Base-by-base conservation (phyloP, 2,329 filamentous ascomycete genomes). In the Fusarium penzigii region DNA sequence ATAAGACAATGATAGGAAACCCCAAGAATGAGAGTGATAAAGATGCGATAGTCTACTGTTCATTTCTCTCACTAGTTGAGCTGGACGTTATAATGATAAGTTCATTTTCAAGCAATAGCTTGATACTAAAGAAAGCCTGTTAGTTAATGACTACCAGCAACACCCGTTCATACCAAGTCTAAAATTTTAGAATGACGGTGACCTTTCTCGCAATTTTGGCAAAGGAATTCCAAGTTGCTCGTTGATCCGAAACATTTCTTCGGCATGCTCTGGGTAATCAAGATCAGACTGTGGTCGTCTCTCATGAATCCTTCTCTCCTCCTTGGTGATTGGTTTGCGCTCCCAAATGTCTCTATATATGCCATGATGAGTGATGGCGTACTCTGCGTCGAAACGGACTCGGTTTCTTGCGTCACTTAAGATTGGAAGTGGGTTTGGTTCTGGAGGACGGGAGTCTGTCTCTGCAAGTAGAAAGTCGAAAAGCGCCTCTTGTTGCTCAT, bases 271-370 rank as follows among this genome's bases (percentile, higher is more conserved):
- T 0, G 53, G 53, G 17, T 59, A 59, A 7, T 59, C 56, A 5
- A 56, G 20, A 9, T 47, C 57, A 12, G 53, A 44, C 36, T 55
- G 17, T 1, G 56, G 57, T n/a, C 48, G 43, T 12, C 16, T 59
- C n/a, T 52, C 41, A 12, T 51, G 38, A 6, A 49, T 42, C 0
- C 50, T 40, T 38, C 49, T 20, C 0, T 59, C 56, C 3, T 47
- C 38, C 0, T 46, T 45, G 3, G 41, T 42, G 1, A 51, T 29
- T 12, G 53, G 46, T 2, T 55, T 51, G 2, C 49, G 45, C 41
- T 60, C 57, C 57, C 57, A 59, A 5, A 57, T 55, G 0, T 57
- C 54, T 40, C 51, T 29, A 17, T 60, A 60, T 2, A 60, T 57
- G 8, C 41, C 40, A 25, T 41, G n/a, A 1, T 51, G 42, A 5